phyloP scores from a whole-genome alignment of 2,329 filamentous ascomycete species.

The Aspergillus ruber region DNA sequence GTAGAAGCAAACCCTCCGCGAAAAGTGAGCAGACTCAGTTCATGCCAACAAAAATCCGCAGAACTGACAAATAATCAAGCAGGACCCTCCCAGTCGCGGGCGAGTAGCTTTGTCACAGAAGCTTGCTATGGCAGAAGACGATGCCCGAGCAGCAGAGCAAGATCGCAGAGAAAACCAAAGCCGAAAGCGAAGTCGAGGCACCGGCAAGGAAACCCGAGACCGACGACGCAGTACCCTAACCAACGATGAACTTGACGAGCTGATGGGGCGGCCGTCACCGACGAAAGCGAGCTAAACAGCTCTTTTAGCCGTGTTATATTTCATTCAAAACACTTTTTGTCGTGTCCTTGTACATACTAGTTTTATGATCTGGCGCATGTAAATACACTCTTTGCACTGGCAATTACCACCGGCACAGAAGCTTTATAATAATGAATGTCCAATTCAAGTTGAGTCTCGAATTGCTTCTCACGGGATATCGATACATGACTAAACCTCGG shows the following conservation, averaged over 20 bases:
- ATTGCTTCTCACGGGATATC: not conserved
- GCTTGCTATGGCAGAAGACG: conserved; percentile 37
- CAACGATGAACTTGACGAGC: conserved; percentile 38
- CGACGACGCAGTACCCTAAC: conserved; percentile 40
- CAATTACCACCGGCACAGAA: not conserved
- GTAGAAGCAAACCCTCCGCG: conserved; percentile 21
- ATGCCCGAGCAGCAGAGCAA: conserved; percentile 35
- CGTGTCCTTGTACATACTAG: conserved; percentile 3
- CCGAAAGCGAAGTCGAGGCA: conserved; percentile 29
- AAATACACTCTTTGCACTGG: conserved; percentile 3
- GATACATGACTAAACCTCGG: not conserved
- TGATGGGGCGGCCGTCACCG: conserved; percentile 25
- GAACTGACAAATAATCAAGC: conserved; percentile 10
- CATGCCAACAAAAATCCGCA: not conserved
- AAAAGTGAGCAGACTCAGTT: conserved; percentile 19
- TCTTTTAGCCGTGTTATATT: conserved; percentile 5
- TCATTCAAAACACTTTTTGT: conserved; percentile 4
- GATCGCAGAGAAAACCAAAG: conserved; percentile 27
- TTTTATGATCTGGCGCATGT: conserved; percentile 12
- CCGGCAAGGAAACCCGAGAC: conserved; percentile 21
- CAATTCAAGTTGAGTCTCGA: not conserved
- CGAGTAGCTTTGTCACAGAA: conserved; percentile 37
- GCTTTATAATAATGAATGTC: conserved; percentile 3
- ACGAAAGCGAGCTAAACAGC: not conserved
- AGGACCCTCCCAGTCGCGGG: conserved; percentile 9